Evolutionary conservation across 805 yeast genomes (phyloP).

Genomic region (Saccharomycopsis guyanensis): DNA sequence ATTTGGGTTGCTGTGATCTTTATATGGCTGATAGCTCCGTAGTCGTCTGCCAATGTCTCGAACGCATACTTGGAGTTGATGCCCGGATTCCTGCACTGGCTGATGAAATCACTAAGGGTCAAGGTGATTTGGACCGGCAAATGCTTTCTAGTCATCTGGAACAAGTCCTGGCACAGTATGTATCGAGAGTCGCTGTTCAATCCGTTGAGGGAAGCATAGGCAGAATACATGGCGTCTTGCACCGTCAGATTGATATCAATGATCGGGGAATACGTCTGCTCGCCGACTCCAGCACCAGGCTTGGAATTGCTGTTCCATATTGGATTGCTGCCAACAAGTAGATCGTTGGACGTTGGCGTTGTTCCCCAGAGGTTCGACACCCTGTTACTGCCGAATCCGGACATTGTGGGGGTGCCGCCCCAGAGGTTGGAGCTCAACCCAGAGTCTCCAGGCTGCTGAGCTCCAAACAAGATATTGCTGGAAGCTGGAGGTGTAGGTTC

Average conservation of each 20-base stretch:
- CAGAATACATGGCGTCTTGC: neutral
- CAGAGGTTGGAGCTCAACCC: neutral
- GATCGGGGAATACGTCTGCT: too few species aligned
- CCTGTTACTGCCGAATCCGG: neutral
- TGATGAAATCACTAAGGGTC: slow-evolving; percentile 6
- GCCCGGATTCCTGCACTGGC: neutral
- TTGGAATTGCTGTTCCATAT: neutral
- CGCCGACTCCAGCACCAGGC: neutral
- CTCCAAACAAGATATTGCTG: too few species aligned
- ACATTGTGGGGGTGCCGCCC: neutral
- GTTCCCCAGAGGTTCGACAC: neutral
- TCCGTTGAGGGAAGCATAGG: neutral
- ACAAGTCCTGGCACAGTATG: slow-evolving; percentile 5
- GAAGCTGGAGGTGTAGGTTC: too few species aligned
- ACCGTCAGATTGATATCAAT: neutral
- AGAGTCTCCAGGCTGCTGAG: too few species aligned
- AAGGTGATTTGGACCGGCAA: neutral
- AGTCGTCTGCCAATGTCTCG: neutral
- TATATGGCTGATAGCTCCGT: neutral
- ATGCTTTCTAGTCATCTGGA: slow-evolving; percentile 9
- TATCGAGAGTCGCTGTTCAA: neutral
- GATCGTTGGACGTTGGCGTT: neutral
- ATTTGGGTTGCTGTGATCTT: neutral
- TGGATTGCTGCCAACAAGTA: neutral
- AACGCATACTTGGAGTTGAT: neutral